Conservation (phyloP, 768 basidiomycete genomes). For the Holtermanniella nyarrowii region DNA sequence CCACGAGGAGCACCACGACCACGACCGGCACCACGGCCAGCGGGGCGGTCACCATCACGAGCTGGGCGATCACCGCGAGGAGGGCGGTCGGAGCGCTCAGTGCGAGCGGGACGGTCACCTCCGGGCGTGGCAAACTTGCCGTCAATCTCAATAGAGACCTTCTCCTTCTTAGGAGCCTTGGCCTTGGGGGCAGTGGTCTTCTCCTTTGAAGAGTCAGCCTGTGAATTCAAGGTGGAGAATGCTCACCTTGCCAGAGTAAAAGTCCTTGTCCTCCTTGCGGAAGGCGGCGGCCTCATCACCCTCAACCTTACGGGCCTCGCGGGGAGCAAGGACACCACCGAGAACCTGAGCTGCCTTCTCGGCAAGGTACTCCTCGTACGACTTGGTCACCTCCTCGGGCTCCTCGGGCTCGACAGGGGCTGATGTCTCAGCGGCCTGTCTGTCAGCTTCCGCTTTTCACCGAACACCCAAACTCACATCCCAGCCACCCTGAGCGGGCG, state of each 20-base stretch:
- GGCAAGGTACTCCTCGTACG: conserved; percentile 84
- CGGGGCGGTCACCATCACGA: conserved; percentile 43
- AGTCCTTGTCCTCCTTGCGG: conserved; percentile 60
- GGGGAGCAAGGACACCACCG: conserved; percentile 53
- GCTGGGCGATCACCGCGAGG: conserved; percentile 40
- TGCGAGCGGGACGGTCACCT: conserved; percentile 30
- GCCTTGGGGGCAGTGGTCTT: conserved; percentile 31
- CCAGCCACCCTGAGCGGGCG: conserved; percentile 33
- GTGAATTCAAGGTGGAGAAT: not conserved
- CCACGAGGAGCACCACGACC: conserved; percentile 46
- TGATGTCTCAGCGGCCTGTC: conserved; percentile 29
- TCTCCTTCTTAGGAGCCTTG: conserved; percentile 46
- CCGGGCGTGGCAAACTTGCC: conserved; percentile 73
- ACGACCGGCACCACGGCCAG: conserved; percentile 44
- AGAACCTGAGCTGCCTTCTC: conserved; percentile 48
- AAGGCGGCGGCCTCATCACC: conserved; percentile 53
- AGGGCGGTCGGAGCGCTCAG: conserved; percentile 51
- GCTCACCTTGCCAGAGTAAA: conserved; percentile 83
- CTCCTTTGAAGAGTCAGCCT: conserved; percentile 14
- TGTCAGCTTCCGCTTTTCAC: conserved; percentile 1
- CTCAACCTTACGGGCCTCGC: conserved; percentile 59
- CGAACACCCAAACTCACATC: no score
- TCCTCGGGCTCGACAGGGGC: conserved; percentile 28
- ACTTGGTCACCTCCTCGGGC: conserved; percentile 58
- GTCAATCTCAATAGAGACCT: conserved; percentile 85